A percentile compares a stretch with the other conserved stretches of the same genome.
Evolutionary conservation across 331 rosid genomes (phyloP).

Genomic region (Spiraea crenata): DNA sequence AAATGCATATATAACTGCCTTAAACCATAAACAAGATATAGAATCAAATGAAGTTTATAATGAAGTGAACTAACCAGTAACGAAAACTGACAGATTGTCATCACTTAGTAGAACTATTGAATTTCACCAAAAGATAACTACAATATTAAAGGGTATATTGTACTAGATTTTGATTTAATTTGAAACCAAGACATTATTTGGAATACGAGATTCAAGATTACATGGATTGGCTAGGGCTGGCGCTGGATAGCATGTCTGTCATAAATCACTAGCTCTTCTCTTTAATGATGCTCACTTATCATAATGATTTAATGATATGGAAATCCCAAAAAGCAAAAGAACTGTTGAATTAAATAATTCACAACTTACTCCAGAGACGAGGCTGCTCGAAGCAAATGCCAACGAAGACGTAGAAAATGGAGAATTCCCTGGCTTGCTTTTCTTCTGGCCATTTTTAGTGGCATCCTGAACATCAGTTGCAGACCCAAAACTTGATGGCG

Average conservation of each 20-base stretch:
- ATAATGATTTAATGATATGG: neutral
- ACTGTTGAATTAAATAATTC: constrained; percentile 9
- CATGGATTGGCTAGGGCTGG: neutral
- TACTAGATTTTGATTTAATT: neutral
- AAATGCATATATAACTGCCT: constrained; percentile 10
- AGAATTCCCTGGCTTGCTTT: constrained; percentile 55
- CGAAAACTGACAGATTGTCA: neutral
- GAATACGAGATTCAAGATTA: neutral
- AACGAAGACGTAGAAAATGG: constrained; percentile 81
- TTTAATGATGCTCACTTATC: neutral
- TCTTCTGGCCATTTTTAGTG: constrained; percentile 41
- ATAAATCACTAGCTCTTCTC: constrained; percentile 17
- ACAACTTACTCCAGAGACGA: constrained; percentile 75
- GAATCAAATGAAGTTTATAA: neutral
- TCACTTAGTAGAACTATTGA: neutral
- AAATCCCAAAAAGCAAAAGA: constrained; percentile 15
- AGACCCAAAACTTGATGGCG: constrained; percentile 85
- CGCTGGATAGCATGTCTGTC: constrained; percentile 10
- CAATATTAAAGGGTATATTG: neutral
- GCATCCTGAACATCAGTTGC: constrained; percentile 41
- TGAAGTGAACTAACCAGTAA: neutral
- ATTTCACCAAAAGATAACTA: neutral
- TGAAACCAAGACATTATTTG: neutral
- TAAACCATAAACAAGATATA: neutral
- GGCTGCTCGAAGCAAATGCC: constrained; percentile 68